Evolutionary conservation across 495 filamentous ascomycete species (phyloP).

Genomic region (Ascodesmis nigricans): DNA sequence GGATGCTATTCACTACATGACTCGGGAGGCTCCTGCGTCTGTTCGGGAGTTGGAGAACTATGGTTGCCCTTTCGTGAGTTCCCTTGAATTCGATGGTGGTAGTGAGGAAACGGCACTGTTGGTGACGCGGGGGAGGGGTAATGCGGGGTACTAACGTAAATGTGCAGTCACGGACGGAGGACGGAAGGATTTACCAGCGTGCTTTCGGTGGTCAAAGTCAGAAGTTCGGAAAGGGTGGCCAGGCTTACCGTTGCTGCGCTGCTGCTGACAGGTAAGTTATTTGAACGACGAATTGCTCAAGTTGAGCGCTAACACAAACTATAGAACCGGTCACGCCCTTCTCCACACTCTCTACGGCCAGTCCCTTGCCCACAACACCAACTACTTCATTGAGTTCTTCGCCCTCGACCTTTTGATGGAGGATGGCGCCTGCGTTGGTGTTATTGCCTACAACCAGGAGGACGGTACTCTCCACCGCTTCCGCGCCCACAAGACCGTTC

Average conservation of each 20-base stretch:
- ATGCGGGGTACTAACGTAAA: too few relatives aligned
- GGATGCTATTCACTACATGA: constrained; percentile 99
- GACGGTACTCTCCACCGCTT: constrained; percentile 93
- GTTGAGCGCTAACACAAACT: not conserved
- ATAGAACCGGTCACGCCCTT: constrained; percentile 82
- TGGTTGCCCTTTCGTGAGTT: constrained; percentile 60
- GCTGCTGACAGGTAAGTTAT: constrained; percentile 43
- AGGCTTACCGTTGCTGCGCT: constrained; percentile 89
- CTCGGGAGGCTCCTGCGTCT: constrained; percentile 71
- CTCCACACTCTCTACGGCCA: constrained; percentile 96
- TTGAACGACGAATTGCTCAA: constrained; percentile 6
- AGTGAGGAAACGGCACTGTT: too few relatives aligned
- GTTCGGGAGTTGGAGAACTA: constrained; percentile 95
- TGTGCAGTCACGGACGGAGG: constrained; percentile 71
- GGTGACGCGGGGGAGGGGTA: not conserved
- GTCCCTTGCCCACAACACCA: constrained; percentile 88
- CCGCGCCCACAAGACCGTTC: constrained; percentile 82
- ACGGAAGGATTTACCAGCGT: constrained; percentile 94
- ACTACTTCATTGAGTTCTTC: constrained; percentile 99
- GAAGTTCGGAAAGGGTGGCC: constrained; percentile 84
- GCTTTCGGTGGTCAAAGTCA: constrained; percentile 94
- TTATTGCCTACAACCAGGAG: constrained; percentile 93
- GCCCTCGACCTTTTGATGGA: constrained; percentile 92
- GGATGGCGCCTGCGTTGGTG: constrained; percentile 83
- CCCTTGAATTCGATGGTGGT: not conserved